These are phyloP conservation scores for Lasiosphaeria ovina DNA, from an alignment of 495 filamentous ascomycete species.

Conservation along the genomic window DNA sequence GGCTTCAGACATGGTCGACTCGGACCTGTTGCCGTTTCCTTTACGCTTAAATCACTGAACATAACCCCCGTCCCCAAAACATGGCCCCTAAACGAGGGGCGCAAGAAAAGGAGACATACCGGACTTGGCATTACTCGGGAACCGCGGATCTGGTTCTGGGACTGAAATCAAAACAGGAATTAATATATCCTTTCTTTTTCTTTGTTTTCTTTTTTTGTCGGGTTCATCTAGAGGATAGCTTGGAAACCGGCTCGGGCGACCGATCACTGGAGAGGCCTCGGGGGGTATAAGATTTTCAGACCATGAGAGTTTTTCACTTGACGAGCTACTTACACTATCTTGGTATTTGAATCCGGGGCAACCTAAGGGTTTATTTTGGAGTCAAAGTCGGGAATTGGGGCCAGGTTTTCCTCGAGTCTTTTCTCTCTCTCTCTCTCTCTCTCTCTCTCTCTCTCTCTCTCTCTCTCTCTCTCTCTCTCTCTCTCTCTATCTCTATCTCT, in stretches of 20 bases:
- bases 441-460: not conserved
- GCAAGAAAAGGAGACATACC: not conserved
- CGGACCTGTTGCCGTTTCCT: not conserved
- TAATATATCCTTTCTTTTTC: constrained; percentile 14
- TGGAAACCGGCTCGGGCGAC: constrained; percentile 37
- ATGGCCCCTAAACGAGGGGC: not conserved
- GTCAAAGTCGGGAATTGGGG: not conserved
- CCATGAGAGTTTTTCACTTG: constrained; percentile 9
- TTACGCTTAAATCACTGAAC: not conserved
- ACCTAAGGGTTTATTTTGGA: not conserved
- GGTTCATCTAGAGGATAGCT: constrained; percentile 18
- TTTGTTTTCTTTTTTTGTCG: constrained; percentile 14
- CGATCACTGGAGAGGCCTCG: constrained; percentile 23
- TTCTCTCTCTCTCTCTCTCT: not conserved
- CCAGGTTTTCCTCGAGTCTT: not conserved
- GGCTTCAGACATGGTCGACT: not conserved
- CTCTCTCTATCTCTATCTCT: not conserved
- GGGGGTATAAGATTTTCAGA: constrained; percentile 12
- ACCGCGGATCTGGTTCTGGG: not conserved
- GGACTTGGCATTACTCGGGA: not conserved
- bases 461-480: not conserved
- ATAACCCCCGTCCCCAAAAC: not conserved
- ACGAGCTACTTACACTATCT: constrained; percentile 5
- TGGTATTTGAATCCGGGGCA: constrained; percentile 9
- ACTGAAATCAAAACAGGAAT: constrained; percentile 3